Conservation (phyloP, 192 early-diverging fungal species). For the Coemansia sp. region DNA sequence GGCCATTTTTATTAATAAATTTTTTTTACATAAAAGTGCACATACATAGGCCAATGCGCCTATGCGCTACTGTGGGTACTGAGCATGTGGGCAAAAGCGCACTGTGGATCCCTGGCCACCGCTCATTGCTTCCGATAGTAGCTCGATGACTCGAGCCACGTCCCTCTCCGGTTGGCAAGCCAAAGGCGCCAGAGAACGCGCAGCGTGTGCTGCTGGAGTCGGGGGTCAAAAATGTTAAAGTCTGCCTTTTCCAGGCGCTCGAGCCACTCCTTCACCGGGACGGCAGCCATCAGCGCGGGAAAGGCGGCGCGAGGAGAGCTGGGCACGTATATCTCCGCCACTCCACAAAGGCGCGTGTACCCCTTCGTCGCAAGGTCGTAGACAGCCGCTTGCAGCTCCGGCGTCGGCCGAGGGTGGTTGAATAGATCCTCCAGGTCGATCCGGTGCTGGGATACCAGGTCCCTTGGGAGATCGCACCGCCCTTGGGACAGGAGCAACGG, state of each 20-base stretch:
- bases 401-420: conserved; percentile 50
- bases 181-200: conserved; percentile 41
- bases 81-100: too few relatives aligned
- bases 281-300: conserved; percentile 69
- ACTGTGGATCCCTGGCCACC: too few relatives aligned
- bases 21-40: too few relatives aligned
- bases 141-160: conserved; percentile 32
- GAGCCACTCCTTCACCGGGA: conserved; percentile 71
- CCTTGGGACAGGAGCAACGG: conserved; percentile 67
- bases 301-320: conserved; percentile 58
- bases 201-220: conserved; percentile 54
- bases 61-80: too few relatives aligned
- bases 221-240: conserved; percentile 79
- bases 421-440: conserved; percentile 75
- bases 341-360: conserved; percentile 71
- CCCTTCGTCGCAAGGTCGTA: conserved; percentile 79
- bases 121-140: too few relatives aligned
- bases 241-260: conserved; percentile 69
- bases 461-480: conserved; percentile 68
- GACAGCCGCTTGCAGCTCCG: conserved; percentile 69
- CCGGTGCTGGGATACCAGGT: conserved; percentile 74
- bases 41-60: too few relatives aligned
- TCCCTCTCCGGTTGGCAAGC: conserved; percentile 30
- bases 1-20: too few relatives aligned
- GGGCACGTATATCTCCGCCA: conserved; percentile 62